Evolutionary conservation across 495 filamentous ascomycete genomes (phyloP), one percentile per base, ranked within the genome.

Genomic region (Bacidia rubella): DNA sequence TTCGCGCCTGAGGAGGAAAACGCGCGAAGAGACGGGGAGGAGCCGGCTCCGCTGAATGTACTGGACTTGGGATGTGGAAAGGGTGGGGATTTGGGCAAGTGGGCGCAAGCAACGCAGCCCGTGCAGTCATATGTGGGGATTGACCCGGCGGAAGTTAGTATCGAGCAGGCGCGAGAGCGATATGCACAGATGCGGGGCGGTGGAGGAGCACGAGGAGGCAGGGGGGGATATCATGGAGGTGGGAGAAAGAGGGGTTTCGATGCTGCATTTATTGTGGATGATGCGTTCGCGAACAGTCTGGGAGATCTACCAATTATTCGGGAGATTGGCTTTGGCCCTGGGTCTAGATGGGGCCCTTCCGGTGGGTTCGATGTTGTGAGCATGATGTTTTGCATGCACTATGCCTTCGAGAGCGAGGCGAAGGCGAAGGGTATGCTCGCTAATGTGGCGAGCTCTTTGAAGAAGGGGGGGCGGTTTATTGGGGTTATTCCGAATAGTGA

Each of bases 361-460:
- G 83, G 86, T 38, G 89, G 90, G 7, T 98, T 96, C 57, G 93
- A 98, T 64, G 84, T 97, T 11, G 90, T 98, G 45, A 85, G 83
- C 52, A 95, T 93, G 76, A 98, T 98, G 92, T 98, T 98, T 61
- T 90, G 88, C 62, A 94, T 98, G 80, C 92, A 98, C 69, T 98
- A 98, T 63, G 90, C 93, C 0, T 98, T 96, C 59, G 93, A 98
- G 67, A 86, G 72, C 54, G 87, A 97, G 65, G 75, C 74, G 4
- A 93, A 95, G 64, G 82, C 90, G 11, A 78, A 90, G 20, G 82
- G 80, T 50, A 97, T 98, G 92, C 76, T 98, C 47, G 76, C 79
- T 63, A 98, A 98, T 63, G 92, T 98, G 11, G 80, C 92, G 1
- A 84, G 88, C 3, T 76, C 81, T 23, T 66, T 98, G 60, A 93